A percentile compares a stretch with the other conserved stretches of the same genome.
Conservation (phyloP, 2,329 filamentous ascomycete genomes). For the Aphanoascus verrucosus region DNA sequence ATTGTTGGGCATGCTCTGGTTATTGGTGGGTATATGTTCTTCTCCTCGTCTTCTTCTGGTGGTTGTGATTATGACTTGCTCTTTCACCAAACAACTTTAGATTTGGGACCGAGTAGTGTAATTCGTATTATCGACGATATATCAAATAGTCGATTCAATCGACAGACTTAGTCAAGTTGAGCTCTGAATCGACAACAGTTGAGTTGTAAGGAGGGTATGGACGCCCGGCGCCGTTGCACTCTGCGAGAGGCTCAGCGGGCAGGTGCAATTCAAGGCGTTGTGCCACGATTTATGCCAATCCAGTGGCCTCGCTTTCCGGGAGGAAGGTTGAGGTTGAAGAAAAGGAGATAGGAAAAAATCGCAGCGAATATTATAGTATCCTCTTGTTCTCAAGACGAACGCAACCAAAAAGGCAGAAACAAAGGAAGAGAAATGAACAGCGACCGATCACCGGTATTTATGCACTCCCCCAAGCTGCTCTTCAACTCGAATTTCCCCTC, state of each 20-base stretch:
- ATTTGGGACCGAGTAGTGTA: background rate
- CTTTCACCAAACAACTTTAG: background rate
- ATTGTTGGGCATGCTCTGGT: background rate
- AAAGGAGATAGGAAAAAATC: background rate
- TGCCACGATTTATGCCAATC: conserved; percentile 7
- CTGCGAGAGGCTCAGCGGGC: background rate
- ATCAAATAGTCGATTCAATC: conserved; percentile 1
- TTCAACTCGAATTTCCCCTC: background rate
- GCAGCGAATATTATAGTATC: background rate
- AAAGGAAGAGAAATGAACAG: background rate
- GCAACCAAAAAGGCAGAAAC: background rate
- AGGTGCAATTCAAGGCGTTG: conserved; percentile 6
- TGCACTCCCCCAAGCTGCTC: background rate
- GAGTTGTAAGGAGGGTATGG: background rate
- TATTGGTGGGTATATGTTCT: background rate
- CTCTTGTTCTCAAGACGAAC: background rate
- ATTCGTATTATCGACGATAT: background rate
- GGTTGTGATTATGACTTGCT: background rate
- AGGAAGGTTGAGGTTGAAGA: background rate
- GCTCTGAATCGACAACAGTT: background rate
- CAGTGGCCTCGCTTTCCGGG: conserved; percentile 10
- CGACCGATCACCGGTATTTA: conserved; percentile 1
- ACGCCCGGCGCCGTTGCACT: conserved; percentile 8
- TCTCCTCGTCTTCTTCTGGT: background rate
- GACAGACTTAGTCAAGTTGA: background rate